phyloP scores from a whole-genome alignment of 352 stramenopile species.

The Globisporangium lucens region DNA sequence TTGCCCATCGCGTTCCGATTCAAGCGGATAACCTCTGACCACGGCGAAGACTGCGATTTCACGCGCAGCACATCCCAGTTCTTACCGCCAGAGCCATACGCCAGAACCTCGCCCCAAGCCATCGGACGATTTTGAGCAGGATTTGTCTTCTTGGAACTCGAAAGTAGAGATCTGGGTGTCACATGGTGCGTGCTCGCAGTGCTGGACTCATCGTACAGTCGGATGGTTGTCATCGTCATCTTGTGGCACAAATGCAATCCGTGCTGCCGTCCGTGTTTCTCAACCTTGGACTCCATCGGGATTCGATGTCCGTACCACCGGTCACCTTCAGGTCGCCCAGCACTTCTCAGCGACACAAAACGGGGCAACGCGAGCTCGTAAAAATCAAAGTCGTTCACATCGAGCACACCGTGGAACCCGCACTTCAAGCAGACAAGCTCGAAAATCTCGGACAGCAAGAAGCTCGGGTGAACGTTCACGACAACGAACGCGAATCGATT shows the following conservation, averaged over 20 bases:
- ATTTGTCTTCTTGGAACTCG: slow-evolving; percentile 74
- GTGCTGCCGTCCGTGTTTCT: slow-evolving; percentile 57
- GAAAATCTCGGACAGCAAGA: slow-evolving; percentile 72
- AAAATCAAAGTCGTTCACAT: slow-evolving; percentile 82
- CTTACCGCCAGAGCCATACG: slow-evolving; percentile 69
- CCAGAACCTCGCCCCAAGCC: slow-evolving; percentile 72
- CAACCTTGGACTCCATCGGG: slow-evolving; percentile 52
- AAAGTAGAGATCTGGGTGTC: slow-evolving; percentile 68
- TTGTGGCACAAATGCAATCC: slow-evolving; percentile 86
- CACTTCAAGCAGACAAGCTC: slow-evolving; percentile 74
- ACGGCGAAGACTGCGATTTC: slow-evolving; percentile 68
- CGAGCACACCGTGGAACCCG: slow-evolving; percentile 66
- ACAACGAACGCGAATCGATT: slow-evolving; percentile 84
- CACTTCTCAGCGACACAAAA: slow-evolving; percentile 84
- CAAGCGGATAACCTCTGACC: slow-evolving; percentile 82
- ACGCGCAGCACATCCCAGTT: slow-evolving; percentile 85
- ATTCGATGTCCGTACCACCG: slow-evolving; percentile 80
- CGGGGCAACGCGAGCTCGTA: slow-evolving; percentile 78
- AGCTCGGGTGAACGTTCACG: slow-evolving; percentile 53
- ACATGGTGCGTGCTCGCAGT: slow-evolving; percentile 82
- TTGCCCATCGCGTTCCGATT: slow-evolving; percentile 89
- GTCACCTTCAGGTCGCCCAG: slow-evolving; percentile 77
- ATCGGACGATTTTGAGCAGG: slow-evolving; percentile 77
- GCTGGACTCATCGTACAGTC: slow-evolving; percentile 83
- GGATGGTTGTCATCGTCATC: slow-evolving; percentile 85